These are phyloP conservation scores for Colletotrichum cuscutae DNA, from an alignment of 2,329 filamentous ascomycete genomes.

Conservation along the genomic window DNA sequence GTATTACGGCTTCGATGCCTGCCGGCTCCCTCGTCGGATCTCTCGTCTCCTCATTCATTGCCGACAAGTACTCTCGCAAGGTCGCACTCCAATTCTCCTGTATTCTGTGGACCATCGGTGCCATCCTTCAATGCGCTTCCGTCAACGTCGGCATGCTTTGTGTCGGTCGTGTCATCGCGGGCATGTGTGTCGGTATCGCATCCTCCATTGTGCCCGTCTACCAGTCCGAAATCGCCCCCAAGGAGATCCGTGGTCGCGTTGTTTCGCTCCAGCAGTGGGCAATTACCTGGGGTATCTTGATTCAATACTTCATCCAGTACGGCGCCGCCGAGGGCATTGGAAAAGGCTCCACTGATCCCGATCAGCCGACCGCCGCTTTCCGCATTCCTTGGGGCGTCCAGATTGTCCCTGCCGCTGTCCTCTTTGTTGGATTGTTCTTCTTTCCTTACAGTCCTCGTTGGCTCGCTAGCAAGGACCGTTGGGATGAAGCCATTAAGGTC, in stretches of 20 bases:
- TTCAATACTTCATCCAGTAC: conserved; percentile 75
- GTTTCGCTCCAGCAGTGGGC: conserved; percentile 74
- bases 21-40: conserved; percentile 75
- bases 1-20: conserved; percentile 79
- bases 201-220: conserved; percentile 78
- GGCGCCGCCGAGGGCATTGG: conserved; percentile 64
- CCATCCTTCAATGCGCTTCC: conserved; percentile 68
- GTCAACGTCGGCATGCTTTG: conserved; percentile 78
- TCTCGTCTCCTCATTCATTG: conserved; percentile 60
- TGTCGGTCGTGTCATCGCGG: conserved; percentile 76
- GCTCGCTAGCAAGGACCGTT: conserved; percentile 74
- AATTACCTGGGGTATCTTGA: conserved; percentile 76
- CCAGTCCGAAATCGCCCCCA: conserved; percentile 72
- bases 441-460: conserved; percentile 75
- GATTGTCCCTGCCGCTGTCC: conserved; percentile 62
- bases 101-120: conserved; percentile 61
- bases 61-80: conserved; percentile 61
- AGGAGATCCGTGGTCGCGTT: conserved; percentile 67
- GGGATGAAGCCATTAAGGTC: conserved; percentile 70
- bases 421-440: conserved; percentile 68
- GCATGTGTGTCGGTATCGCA: conserved; percentile 78
- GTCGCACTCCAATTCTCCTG: conserved; percentile 60
- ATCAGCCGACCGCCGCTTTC: conserved; percentile 65
- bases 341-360: conserved; percentile 58
- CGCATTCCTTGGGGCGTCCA: conserved; percentile 72